Base-by-base conservation (phyloP, 2,329 filamentous ascomycete genomes). In the Chaetomiaceae sp. region DNA sequence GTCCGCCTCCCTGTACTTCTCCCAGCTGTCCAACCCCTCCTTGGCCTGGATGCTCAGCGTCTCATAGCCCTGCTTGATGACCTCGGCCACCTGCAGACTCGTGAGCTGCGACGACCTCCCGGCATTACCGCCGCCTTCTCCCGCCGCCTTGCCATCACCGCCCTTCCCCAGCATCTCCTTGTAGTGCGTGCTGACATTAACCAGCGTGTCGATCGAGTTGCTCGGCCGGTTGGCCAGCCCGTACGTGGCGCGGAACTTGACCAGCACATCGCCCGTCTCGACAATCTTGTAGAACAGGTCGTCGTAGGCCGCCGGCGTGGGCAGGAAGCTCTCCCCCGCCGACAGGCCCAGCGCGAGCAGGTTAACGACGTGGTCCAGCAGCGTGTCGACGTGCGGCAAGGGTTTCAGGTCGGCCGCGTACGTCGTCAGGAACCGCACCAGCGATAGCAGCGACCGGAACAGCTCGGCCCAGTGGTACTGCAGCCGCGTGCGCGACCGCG, bases 261-360 rank as follows among this genome's bases (percentile, higher is more conserved):
- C 73, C 19, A 97, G 77, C 12, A 89, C 79, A 43, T 95, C 89
- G 10, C 91, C 89, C 2, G 86, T 87, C 69, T 99, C 93, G 21
- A 97, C 90, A 2, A 97, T 80, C 70, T 99, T 99, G 79, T 99
- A 99, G 71, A 99, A 97, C 0, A 99, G 76, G 63, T 99, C 93
- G 62, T 99, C 93, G 68, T 97, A 97, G 2, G 89, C 85, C 16
- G 87, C 81, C 0, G 90, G 85, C 25, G 87, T 88, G 0, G 92
- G 93, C 7, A 99, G 77, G 69, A 99, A 97, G 2, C 87, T 84
- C 66, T 97, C 93, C 6, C 93, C 93, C 2, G 83, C 82, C 2
- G 88, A 93, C 7, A 99, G 76, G 2, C 89, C 87, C 34, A 96
- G 78, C 1, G 89, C 89, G 34, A 96, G 75, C 5, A 96, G 73